Evolutionary conservation across 2,329 filamentous ascomycete genomes (phyloP), one percentile per base, ranked within the genome.

Genomic region (Monascus ruber): DNA sequence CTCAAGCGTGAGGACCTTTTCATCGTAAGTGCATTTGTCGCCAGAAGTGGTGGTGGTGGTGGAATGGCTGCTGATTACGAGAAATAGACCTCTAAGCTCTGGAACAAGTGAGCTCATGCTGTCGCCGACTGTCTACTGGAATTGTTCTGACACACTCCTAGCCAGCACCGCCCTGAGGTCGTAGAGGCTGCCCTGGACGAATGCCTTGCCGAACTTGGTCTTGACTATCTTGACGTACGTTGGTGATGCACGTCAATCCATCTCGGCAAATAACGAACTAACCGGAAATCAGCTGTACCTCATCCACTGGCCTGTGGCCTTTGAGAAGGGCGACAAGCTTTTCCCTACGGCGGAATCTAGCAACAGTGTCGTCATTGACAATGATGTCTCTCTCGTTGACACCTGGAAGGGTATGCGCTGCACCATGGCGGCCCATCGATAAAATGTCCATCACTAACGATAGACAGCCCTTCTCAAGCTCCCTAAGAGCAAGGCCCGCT

Each of bases 41-140:
- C 17, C 17, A 17, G 17, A 17, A 17, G 3, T 17, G 17, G 17
- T 17, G 32, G 3, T 17, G 17, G 17, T 17, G 32, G 9, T 34
- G 17, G 10, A n/a, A 34, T 34, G 24, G 10, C 24, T 2, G 24
- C 32, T 34, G 17, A n/a, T 24, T 26, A 31, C 25, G n/a, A 17
- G 3, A 6, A 4, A 39, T 36, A 63, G 60, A 78, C 75, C n/a
- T 71, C 69, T 45, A 80, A 80, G 62, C 62, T 79, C 8, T 79
- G 74, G 74, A 77, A 77, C 59, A 72, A 59, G 35, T 58, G 66
- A 27, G 44, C 17, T 5, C 8, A 28, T 10, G 25, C 5, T n/a
- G 1, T 10, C 24, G 8, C 8, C 26, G 5, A 8, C 5, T 10
- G 25, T n/a, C 24, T 9, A 39, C 17, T 17, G 17, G 17, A 11